These are phyloP conservation scores for Calonectria montana DNA, from an alignment of 2,329 filamentous ascomycete species.

Conservation along the genomic window DNA sequence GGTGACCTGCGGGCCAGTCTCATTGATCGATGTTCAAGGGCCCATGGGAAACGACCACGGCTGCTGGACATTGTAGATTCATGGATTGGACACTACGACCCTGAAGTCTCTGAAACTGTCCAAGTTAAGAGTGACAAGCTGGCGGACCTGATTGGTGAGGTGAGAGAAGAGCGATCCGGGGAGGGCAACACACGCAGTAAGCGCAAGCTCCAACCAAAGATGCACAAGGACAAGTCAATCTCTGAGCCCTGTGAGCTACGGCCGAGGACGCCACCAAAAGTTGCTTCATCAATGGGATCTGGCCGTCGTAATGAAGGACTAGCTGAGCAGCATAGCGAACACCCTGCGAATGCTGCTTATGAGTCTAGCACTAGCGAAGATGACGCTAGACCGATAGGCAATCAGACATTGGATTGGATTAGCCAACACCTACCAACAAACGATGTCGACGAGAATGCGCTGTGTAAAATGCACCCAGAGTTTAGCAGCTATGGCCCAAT, in stretches of 20 bases:
- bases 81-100: constrained; percentile 54
- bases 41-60: constrained; percentile 42
- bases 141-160: constrained; percentile 14
- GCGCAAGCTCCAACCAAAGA: no score
- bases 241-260: not conserved
- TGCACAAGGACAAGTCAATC: not conserved
- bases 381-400: not conserved
- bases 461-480: constrained; percentile 29
- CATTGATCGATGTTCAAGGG: constrained; percentile 36
- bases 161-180: constrained; percentile 11
- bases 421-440: constrained; percentile 19
- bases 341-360: not conserved
- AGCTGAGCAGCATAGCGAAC: not conserved
- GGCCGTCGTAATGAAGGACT: not conserved
- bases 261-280: not conserved
- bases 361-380: not conserved
- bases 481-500: constrained; percentile 30
- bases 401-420: constrained; percentile 32
- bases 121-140: constrained; percentile 26
- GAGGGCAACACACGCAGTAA: not conserved
- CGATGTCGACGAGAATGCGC: constrained; percentile 25
- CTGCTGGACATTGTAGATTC: constrained; percentile 55
- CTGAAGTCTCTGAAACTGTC: constrained; percentile 18
- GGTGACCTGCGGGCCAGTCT: constrained; percentile 59
- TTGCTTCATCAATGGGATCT: not conserved